Percentiles rank a stretch among this genome's conserved stretches.
These are phyloP conservation scores for Trichoderma arundinaceum DNA, from an alignment of 2,329 filamentous ascomycete species.

Conservation along the genomic window DNA sequence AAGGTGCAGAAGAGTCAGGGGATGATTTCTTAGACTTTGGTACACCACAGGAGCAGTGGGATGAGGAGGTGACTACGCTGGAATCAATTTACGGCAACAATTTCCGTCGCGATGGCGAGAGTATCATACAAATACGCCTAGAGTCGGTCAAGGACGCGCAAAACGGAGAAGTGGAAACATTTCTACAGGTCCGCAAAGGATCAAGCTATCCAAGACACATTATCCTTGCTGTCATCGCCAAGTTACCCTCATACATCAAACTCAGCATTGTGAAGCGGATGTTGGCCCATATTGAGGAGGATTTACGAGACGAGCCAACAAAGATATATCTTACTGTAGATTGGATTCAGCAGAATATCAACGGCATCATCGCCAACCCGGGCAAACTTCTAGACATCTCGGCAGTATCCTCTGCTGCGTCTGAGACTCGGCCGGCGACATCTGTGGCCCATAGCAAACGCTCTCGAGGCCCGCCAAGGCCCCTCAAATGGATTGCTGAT, in stretches of 20 bases:
- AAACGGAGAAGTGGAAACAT: conserved; percentile 58
- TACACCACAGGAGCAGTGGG: conserved; percentile 72
- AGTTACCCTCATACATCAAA: conserved; percentile 89
- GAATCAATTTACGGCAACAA: conserved; percentile 84
- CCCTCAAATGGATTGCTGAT: conserved; percentile 69
- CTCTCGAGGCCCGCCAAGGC: conserved; percentile 56
- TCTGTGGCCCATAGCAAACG: conserved; percentile 41
- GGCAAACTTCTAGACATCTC: conserved; percentile 85
- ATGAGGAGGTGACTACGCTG: conserved; percentile 82
- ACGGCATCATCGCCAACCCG: conserved; percentile 81
- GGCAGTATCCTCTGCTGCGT: conserved; percentile 71
- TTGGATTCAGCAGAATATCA: conserved; percentile 87
- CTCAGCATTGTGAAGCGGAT: conserved; percentile 83
- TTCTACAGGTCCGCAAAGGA: conserved; percentile 72
- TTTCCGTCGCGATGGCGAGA: conserved; percentile 64
- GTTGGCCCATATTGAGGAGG: conserved; percentile 71
- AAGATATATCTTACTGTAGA: conserved; percentile 85
- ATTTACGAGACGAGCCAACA: conserved; percentile 83
- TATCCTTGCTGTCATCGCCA: conserved; percentile 72
- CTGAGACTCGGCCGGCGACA: conserved; percentile 53
- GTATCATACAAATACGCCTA: conserved; percentile 73
- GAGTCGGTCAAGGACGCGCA: conserved; percentile 59
- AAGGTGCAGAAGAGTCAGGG: conserved; percentile 36
- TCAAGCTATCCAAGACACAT: conserved; percentile 73
- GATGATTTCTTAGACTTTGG: conserved; percentile 55